Conservation (phyloP, 2,329 filamentous ascomycete genomes). For the Juglanconis oblonga region DNA sequence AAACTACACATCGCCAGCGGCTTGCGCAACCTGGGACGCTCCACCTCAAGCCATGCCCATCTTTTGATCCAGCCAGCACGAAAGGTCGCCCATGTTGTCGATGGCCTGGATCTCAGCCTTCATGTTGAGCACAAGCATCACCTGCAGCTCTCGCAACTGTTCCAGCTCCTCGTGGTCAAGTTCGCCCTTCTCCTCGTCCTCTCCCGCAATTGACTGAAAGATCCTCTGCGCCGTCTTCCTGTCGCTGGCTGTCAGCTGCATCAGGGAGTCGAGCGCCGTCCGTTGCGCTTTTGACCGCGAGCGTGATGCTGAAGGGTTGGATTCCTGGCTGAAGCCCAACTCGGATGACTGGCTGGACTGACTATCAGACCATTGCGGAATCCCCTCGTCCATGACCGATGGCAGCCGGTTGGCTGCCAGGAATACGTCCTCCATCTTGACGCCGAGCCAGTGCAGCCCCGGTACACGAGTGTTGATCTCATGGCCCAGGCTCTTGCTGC, state of each 20-base stretch:
- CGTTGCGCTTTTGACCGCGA: not conserved
- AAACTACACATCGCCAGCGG: not conserved
- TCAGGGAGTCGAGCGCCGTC: conserved; percentile 23
- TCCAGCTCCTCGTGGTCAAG: conserved; percentile 32
- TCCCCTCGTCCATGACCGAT: not conserved
- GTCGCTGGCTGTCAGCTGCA: conserved; percentile 51
- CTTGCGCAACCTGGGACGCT: not conserved
- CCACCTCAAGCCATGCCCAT: conserved; percentile 25
- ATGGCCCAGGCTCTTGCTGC: conserved; percentile 61
- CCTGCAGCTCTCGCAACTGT: conserved; percentile 58
- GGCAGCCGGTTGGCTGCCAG: conserved; percentile 10
- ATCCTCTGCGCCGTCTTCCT: conserved; percentile 54
- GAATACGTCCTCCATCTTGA: conserved; percentile 42
- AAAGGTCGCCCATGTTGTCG: conserved; percentile 52
- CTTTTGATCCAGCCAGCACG: conserved; percentile 46
- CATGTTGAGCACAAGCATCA: conserved; percentile 69
- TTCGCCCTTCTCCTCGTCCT: conserved; percentile 19
- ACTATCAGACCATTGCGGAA: not conserved
- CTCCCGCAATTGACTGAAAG: conserved; percentile 40
- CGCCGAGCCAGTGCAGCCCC: conserved; percentile 63
- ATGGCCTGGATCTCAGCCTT: conserved; percentile 78
- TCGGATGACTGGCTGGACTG: conserved; percentile 16
- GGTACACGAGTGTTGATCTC: conserved; percentile 52
- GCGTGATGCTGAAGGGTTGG: not conserved
- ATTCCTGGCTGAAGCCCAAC: conserved; percentile 18